Conservation (phyloP, 495 filamentous ascomycete species). For the Xylaria nigripes region DNA sequence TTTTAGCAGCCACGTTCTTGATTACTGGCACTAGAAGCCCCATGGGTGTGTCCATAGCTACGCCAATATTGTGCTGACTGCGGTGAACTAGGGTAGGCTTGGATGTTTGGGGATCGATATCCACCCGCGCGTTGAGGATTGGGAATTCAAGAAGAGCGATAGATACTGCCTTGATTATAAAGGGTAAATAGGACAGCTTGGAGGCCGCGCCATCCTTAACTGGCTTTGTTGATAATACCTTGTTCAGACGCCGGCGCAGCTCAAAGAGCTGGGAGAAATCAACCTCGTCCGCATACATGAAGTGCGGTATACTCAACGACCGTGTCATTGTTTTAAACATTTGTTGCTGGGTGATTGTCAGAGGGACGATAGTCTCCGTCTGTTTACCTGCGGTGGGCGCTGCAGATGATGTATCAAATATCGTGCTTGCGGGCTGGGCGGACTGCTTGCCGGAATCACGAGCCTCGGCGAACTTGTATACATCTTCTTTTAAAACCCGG, state of each 20-base stretch:
- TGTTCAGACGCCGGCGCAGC: conserved; percentile 64
- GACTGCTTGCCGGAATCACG: conserved; percentile 25
- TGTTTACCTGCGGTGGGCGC: conserved; percentile 29
- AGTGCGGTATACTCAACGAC: conserved; percentile 83
- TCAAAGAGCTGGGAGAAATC: conserved; percentile 63
- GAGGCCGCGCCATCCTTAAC: conserved; percentile 28
- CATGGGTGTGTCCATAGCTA: conserved; percentile 88
- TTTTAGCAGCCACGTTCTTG: conserved; percentile 67
- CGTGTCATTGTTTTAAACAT: conserved; percentile 99
- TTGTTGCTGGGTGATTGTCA: conserved; percentile 73
- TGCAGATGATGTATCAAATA: conserved; percentile 16
- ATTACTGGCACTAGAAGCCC: conserved; percentile 94
- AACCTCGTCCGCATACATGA: conserved; percentile 83
- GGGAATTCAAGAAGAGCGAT: conserved; percentile 73
- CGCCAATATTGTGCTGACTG: conserved; percentile 83
- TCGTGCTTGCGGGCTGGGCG: conserved; percentile 17
- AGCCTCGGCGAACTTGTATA: conserved; percentile 58
- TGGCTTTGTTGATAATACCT: conserved; percentile 34
- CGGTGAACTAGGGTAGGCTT: conserved; percentile 68
- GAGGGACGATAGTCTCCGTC: conserved; percentile 53
- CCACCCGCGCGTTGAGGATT: conserved; percentile 77
- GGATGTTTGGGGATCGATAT: conserved; percentile 36
- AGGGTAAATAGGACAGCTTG: conserved; percentile 84
- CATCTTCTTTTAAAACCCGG: conserved; percentile 86
- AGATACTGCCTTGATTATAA: conserved; percentile 91